These are phyloP conservation scores for Penicillium parvum DNA, from an alignment of 495 filamentous ascomycete genomes.

Conservation along the genomic window DNA sequence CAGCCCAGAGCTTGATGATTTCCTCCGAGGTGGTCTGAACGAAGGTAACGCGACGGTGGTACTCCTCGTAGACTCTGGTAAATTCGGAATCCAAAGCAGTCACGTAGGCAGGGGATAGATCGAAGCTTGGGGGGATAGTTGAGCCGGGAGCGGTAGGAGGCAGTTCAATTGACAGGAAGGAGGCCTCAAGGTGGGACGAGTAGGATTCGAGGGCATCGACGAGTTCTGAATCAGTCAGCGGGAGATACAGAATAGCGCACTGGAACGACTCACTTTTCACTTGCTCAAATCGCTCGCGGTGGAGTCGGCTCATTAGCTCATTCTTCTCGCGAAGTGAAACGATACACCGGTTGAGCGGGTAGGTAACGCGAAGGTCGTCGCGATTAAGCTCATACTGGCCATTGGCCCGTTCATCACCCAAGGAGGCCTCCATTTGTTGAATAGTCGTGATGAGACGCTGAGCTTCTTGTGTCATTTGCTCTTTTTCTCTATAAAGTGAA, in stretches of 20 bases:
- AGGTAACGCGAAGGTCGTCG: constrained; percentile 67
- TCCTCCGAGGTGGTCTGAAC: constrained; percentile 75
- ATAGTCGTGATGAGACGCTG: constrained; percentile 77
- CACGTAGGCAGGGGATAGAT: constrained; percentile 85
- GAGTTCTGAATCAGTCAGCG: constrained; percentile 61
- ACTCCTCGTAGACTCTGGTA: constrained; percentile 90
- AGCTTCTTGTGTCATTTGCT: constrained; percentile 80
- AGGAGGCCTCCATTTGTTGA: constrained; percentile 86
- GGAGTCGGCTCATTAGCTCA: constrained; percentile 67
- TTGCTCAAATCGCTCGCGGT: constrained; percentile 87
- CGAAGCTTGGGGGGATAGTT: constrained; percentile 73
- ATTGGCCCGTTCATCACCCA: constrained; percentile 67
- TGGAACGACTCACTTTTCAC: constrained; percentile 70
- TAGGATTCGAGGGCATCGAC: constrained; percentile 91
- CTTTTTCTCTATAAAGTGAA: constrained; percentile 65
- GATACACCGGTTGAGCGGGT: constrained; percentile 75
- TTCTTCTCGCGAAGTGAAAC: constrained; percentile 80
- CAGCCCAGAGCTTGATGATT: constrained; percentile 91
- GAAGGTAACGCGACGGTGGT: constrained; percentile 68
- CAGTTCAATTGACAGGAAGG: constrained; percentile 73
- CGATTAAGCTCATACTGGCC: constrained; percentile 59
- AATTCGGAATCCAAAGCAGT: constrained; percentile 85
- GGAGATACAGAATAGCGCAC: background rate
- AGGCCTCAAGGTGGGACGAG: constrained; percentile 84
- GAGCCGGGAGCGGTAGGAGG: constrained; percentile 75